Evolutionary conservation across 768 basidiomycete genomes (phyloP).

Genomic region (Cystofilobasidium ferigula): DNA sequence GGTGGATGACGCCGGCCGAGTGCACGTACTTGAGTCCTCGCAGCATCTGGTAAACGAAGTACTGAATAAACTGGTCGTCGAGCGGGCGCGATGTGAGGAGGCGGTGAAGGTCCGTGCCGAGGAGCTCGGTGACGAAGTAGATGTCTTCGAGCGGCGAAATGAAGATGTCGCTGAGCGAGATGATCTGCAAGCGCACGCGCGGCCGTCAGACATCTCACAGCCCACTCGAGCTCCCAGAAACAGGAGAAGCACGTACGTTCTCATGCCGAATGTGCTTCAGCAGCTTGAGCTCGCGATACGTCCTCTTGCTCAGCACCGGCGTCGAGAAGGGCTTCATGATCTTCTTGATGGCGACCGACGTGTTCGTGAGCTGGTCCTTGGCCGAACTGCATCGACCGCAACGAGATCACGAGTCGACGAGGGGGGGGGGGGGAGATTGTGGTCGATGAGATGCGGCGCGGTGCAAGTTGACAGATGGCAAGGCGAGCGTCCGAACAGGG

Average conservation of each 20-base stretch:
- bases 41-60: slow-evolving; percentile 97
- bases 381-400: slow-evolving; percentile 52
- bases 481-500: too few species aligned
- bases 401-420: background rate
- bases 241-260: slow-evolving; percentile 52
- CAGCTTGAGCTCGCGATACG: slow-evolving; percentile 93
- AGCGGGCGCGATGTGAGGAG: slow-evolving; percentile 89
- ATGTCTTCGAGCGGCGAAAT: slow-evolving; percentile 98
- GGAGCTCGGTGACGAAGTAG: slow-evolving; percentile 98
- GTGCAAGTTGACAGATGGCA: too few species aligned
- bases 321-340: slow-evolving; percentile 99
- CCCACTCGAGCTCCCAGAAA: slow-evolving; percentile 14
- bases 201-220: background rate
- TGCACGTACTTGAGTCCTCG: slow-evolving; percentile 99
- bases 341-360: slow-evolving; percentile 98
- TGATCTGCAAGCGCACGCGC: slow-evolving; percentile 52
- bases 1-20: slow-evolving; percentile 96
- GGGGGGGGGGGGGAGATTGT: background rate
- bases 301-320: slow-evolving; percentile 93
- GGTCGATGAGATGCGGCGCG: background rate
- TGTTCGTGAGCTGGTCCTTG: slow-evolving; percentile 84
- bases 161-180: slow-evolving; percentile 96
- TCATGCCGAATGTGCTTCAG: slow-evolving; percentile 98
- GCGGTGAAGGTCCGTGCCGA: slow-evolving; percentile 95
- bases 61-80: slow-evolving; percentile 99